Evolutionary conservation across 805 yeast species (phyloP).

Genomic region (Sugiyamaella valdiviana): DNA sequence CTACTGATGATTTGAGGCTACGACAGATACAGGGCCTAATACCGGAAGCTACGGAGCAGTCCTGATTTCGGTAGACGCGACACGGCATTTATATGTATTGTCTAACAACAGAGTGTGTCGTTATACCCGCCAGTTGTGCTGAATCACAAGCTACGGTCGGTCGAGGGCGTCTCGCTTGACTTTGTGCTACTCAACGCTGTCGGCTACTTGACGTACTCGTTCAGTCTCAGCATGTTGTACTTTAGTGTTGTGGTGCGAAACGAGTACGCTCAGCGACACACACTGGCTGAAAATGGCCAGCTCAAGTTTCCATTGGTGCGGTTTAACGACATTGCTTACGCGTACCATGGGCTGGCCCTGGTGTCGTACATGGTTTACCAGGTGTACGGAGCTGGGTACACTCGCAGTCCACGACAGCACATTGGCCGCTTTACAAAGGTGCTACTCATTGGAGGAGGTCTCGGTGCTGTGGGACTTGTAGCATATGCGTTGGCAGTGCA

Average conservation of each 20-base stretch:
- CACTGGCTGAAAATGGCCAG: constrained; percentile 18
- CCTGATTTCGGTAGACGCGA: no score
- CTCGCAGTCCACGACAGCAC: constrained; percentile 28
- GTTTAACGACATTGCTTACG: constrained; percentile 40
- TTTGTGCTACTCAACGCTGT: constrained; percentile 32
- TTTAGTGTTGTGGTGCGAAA: constrained; percentile 30
- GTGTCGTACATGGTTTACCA: constrained; percentile 35
- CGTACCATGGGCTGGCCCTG: constrained; percentile 39
- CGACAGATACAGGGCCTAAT: no score
- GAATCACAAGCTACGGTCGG: constrained; percentile 28
- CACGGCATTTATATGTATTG: no score
- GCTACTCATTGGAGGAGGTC: constrained; percentile 18
- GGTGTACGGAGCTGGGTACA: constrained; percentile 33
- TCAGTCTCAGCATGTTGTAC: constrained; percentile 29
- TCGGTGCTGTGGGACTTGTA: constrained; percentile 20
- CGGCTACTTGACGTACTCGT: constrained; percentile 32
- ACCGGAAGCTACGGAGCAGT: no score
- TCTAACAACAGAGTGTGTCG: constrained; percentile 28
- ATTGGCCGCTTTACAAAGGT: constrained; percentile 25
- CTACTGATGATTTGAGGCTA: no score
- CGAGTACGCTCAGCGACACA: constrained; percentile 32
- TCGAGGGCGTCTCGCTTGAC: constrained; percentile 35
- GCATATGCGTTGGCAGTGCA: constrained; percentile 26
- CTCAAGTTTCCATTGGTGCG: constrained; percentile 37
- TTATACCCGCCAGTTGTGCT: constrained; percentile 34